phyloP scores from a whole-genome alignment of 208 protist genomes.

The Acanthamoeba lenticulata region DNA sequence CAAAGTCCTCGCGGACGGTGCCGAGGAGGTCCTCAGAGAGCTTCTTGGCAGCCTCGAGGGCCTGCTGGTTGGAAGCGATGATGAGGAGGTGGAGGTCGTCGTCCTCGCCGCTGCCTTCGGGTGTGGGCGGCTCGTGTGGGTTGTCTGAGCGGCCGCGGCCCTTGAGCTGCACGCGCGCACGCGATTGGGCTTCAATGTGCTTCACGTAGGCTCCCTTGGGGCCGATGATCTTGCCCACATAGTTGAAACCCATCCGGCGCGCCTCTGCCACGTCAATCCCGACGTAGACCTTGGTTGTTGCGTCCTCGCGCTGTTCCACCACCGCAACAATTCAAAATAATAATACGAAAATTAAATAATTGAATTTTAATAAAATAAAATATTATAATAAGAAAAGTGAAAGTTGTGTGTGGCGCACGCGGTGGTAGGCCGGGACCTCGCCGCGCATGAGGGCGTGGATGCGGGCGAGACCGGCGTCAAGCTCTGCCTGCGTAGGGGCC shows the following conservation, averaged over 20 bases:
- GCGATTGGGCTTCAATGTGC: constrained; percentile 24
- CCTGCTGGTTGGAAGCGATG: constrained; percentile 19
- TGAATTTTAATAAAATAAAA: not conserved
- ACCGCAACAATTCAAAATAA: not conserved
- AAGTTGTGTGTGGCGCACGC: not conserved
- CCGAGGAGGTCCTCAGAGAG: not conserved
- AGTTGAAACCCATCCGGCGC: not conserved
- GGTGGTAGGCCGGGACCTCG: not conserved
- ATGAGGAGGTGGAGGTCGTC: constrained; percentile 40
- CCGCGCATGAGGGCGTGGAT: constrained; percentile 8
- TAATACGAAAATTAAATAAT: too few species aligned
- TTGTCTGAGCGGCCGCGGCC: not conserved
- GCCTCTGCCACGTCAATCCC: constrained; percentile 32
- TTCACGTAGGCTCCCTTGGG: constrained; percentile 54
- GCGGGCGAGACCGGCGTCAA: not conserved
- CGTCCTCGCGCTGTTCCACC: not conserved
- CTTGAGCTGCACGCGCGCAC: constrained; percentile 30
- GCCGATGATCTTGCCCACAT: constrained; percentile 58
- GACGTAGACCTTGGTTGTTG: not conserved
- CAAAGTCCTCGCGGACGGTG: constrained; percentile 34
- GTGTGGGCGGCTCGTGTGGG: not conserved
- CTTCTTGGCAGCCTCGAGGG: not conserved
- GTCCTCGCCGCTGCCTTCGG: not conserved
- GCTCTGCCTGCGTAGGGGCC: not conserved
- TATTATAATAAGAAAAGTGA: not conserved